These are phyloP conservation scores for Heritiera littoralis DNA, from an alignment of 345 rosid species.

Conservation along the genomic window DNA sequence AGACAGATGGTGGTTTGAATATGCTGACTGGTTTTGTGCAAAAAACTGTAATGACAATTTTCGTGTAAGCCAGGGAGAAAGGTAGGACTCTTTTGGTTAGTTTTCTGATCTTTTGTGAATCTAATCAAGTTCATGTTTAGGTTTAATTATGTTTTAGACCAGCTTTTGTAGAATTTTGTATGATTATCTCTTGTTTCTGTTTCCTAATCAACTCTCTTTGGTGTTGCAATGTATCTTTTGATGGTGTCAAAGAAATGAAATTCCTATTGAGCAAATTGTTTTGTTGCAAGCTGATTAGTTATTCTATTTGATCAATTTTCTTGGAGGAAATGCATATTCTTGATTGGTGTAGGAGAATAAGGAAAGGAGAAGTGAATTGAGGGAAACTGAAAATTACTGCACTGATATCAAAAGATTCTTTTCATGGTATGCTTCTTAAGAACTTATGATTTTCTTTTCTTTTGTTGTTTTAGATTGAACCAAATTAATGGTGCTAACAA, in stretches of 20 bases:
- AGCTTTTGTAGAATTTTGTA: conserved; percentile 14
- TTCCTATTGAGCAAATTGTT: not conserved
- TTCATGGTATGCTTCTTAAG: conserved; percentile 30
- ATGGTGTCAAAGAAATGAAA: conserved; percentile 4
- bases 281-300: not conserved
- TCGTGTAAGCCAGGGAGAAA: conserved; percentile 31
- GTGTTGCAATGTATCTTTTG: not conserved
- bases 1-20: conserved; percentile 8
- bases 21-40: conserved; percentile 30
- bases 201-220: not conserved
- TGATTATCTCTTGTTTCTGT: no score
- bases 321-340: conserved; percentile 22
- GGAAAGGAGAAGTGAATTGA: not conserved
- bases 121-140: conserved; percentile 15
- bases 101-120: conserved; percentile 25
- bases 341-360: conserved; percentile 20
- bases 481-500: not conserved
- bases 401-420: not conserved
- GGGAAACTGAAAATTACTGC: conserved; percentile 9
- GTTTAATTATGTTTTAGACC: conserved; percentile 20
- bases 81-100: conserved; percentile 22
- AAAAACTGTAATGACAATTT: conserved; percentile 18
- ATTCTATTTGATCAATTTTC: conserved; percentile 4
- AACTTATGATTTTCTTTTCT: not conserved
- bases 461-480: no score